Percentiles rank a stretch among this genome's conserved stretches.
Conservation (phyloP, 345 rosid species). For the Gossypium herbaceum region DNA sequence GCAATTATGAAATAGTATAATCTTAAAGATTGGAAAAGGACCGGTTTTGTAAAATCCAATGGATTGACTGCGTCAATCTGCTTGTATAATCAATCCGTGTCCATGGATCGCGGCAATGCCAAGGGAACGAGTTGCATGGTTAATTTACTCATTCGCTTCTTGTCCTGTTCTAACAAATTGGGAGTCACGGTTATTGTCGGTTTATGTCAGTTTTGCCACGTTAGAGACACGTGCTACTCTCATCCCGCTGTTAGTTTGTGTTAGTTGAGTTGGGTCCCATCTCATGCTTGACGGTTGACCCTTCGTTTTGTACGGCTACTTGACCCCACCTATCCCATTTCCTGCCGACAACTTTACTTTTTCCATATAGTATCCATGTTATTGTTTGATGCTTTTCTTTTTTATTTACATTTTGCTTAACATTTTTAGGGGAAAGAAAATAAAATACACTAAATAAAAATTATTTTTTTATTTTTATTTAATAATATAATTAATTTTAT, state of each 20-base stretch:
- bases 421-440: too few species aligned
- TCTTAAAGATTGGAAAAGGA: too few species aligned
- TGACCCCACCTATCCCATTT: constrained; percentile 23
- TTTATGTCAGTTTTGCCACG: constrained; percentile 37
- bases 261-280: constrained; percentile 13
- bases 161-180: neutral
- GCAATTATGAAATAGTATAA: too few species aligned
- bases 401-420: neutral
- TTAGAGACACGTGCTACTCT: constrained; percentile 38
- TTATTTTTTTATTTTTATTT: too few species aligned
- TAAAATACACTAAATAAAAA: too few species aligned
- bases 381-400: neutral
- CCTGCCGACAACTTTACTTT: constrained; percentile 39
- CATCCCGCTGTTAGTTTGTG: constrained; percentile 2
- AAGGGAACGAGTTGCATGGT: neutral
- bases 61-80: too few species aligned
- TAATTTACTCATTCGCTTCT: neutral
- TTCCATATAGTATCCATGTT: neutral
- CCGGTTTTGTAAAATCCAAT: too few species aligned
- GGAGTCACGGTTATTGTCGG: constrained; percentile 33
- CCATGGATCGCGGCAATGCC: neutral
- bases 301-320: constrained; percentile 23
- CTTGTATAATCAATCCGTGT: too few species aligned
- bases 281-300: constrained; percentile 44
- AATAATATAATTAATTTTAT: too few species aligned